Base-by-base conservation (phyloP, 2,329 filamentous ascomycete species). In the Diaporthe sp. region DNA sequence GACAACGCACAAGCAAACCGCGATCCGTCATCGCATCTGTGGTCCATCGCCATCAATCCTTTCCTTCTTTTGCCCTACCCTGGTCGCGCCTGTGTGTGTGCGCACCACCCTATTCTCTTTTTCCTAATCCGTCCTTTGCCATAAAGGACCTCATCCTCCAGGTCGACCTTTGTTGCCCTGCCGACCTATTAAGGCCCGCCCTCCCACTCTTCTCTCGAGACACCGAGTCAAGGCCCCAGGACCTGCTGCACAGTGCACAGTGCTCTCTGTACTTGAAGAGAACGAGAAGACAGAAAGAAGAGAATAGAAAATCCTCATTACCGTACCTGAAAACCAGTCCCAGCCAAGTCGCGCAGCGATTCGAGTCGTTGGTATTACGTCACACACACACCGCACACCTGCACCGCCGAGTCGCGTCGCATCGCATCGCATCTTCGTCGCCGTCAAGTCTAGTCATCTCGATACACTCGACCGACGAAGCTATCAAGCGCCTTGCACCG, bases 181-280 rank as follows among this genome's bases (percentile, higher is more conserved):
- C 51, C 55, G 58, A 75, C 72, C 73, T 59, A 61, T 55, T 46
- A 68, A 58, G 65, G 61, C 44, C n/a, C 74, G 57, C 53, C 55
- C 46, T 55, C 69, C 31, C 51, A 77, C 61, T 77, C 76, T 72
- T 77, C 77, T 65, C 73, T 74, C 75, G 76, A 75, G 75, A 71
- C 78, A 44, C 58, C 75, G 67, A 77, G 59, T 69, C 76, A 74
- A 75, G 73, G 75, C 72, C 72, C 34, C 57, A 77, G 77, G 78
- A 77, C 75, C 75, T 78, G 77, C 79, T 79, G 79, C 81, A 81
- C 81, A 79, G 81, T 65, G 80, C 79, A 80, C 80, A 79, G 80
- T 81, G 81, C 80, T 80, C 80, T 80, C 81, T 83, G 81, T 81
- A 80, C 59, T 44, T 70, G 68, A 55, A 75, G 78, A 79, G 78